phyloP scores from a whole-genome alignment of 345 rosid species.

The Eucalyptus paniculata region DNA sequence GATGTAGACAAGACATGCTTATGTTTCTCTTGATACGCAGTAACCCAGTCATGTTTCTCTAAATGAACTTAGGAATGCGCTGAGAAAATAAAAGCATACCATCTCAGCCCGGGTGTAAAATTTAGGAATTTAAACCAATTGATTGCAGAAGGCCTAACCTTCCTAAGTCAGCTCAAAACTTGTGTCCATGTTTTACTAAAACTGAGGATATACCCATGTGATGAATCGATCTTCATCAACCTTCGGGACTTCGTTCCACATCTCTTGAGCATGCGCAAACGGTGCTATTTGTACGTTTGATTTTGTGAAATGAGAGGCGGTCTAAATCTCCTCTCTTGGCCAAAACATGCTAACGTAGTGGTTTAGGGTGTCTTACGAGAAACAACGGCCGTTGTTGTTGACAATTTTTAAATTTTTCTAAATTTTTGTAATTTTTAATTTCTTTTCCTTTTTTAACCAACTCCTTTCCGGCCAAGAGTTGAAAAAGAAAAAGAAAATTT shows the following conservation, averaged over 20 bases:
- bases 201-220: neutral
- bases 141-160: neutral
- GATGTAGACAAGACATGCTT: neutral
- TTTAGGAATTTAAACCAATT: neutral
- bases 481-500: neutral
- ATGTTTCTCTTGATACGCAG: neutral
- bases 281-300: accelerated
- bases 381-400: accelerated
- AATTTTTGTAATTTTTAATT: too few relatives aligned
- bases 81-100: neutral
- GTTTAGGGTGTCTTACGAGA: accelerated
- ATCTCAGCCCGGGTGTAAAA: too few relatives aligned
- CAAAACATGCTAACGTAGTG: neutral
- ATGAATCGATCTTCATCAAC: neutral
- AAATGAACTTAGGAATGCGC: neutral
- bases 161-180: neutral
- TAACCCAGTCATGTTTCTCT: neutral
- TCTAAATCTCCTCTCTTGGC: neutral
- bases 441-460: neutral
- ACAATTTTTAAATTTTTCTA: too few relatives aligned
- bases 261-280: accelerated
- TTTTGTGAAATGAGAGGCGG: neutral
- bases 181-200: neutral
- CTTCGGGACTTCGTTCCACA: accelerated
- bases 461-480: neutral